Evolutionary conservation across 495 filamentous ascomycete genomes (phyloP).

Genomic region (Aspergillus coremiiformis): DNA sequence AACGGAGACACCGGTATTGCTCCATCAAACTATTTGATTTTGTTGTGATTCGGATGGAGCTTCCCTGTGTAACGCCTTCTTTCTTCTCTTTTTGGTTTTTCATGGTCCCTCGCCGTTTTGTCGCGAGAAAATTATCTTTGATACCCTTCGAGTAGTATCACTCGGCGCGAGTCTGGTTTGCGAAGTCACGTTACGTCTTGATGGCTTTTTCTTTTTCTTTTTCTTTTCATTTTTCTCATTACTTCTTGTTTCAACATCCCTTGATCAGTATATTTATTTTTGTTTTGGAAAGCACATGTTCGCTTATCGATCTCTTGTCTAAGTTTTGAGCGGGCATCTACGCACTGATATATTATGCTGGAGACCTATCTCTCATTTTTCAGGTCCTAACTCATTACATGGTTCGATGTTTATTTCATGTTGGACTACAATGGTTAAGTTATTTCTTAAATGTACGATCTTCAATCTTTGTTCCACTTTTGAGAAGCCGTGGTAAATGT

Average conservation of each 20-base stretch:
- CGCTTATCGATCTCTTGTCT: conserved; percentile 13
- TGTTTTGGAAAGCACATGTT: conserved; percentile 9
- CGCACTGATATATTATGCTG: conserved; percentile 6
- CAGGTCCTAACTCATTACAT: background rate
- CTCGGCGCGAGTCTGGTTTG: conserved; percentile 35
- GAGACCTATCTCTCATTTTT: background rate
- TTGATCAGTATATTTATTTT: conserved; percentile 13
- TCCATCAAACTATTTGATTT: conserved; percentile 94
- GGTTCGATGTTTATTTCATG: background rate
- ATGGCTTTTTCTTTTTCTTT: conserved; percentile 31
- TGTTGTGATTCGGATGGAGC: conserved; percentile 56
- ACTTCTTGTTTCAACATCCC: conserved; percentile 1
- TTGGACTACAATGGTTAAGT: background rate
- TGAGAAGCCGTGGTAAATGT: too few species aligned
- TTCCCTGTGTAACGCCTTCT: conserved; percentile 17
- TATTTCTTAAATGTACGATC: background rate
- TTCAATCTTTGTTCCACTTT: background rate
- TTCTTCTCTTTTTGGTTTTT: conserved; percentile 20
- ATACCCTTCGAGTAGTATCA: conserved; percentile 43
- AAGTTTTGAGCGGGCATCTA: conserved; percentile 12
- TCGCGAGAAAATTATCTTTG: conserved; percentile 33
- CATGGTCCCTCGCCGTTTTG: conserved; percentile 22
- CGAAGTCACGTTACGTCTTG: conserved; percentile 39
- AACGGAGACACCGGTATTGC: conserved; percentile 95
- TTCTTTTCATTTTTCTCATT: conserved; percentile 6